These are phyloP conservation scores for Lantana camara DNA, from an alignment of 257 asterid species.

Conservation along the genomic window DNA sequence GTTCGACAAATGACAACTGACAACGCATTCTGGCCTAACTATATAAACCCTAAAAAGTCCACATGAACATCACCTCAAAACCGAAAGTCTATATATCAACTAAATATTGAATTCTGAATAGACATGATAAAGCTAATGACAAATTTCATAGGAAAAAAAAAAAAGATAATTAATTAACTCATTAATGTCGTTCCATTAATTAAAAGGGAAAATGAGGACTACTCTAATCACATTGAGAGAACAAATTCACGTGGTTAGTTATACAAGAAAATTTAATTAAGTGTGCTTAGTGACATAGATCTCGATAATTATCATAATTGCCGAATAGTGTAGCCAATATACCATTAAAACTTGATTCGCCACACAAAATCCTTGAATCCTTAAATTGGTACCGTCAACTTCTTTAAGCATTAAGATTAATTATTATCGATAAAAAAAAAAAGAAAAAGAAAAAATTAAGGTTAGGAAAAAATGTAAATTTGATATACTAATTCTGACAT, in stretches of 20 bases:
- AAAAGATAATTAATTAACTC: not conserved
- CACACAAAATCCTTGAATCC: not conserved
- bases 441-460: too few species aligned
- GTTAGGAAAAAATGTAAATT: too few species aligned
- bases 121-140: too few species aligned
- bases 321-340: not conserved
- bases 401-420: too few species aligned
- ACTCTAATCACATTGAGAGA: slow-evolving; percentile 1
- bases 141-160: not conserved
- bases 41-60: slow-evolving; percentile 7
- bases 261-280: not conserved
- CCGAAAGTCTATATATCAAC: not conserved
- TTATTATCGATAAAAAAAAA: too few species aligned
- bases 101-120: too few species aligned
- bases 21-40: not conserved
- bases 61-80: not conserved
- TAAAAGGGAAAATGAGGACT: not conserved
- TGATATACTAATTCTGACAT: too few species aligned
- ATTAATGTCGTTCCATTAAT: not conserved
- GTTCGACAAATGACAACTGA: not conserved
- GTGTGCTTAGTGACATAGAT: slow-evolving; percentile 21
- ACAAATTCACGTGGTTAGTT: not conserved
- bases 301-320: slow-evolving; percentile 15
- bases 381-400: too few species aligned
- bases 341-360: not conserved